Base-by-base conservation (phyloP, 441 rosid genomes). In the Monsonia emarginata region DNA sequence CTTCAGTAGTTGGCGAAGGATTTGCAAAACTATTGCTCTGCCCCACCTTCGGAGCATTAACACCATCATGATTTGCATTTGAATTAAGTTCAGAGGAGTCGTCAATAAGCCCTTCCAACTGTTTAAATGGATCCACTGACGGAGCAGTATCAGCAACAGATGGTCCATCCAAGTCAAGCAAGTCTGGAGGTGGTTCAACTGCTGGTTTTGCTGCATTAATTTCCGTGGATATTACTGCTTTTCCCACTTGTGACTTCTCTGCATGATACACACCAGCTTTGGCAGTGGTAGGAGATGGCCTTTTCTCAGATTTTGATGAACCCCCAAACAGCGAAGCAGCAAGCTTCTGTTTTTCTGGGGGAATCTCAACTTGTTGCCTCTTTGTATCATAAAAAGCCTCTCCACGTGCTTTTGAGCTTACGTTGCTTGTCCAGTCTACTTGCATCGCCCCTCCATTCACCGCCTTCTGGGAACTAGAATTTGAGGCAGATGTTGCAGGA, bases 291-390 rank as follows among this genome's bases (percentile, higher is more conserved):
- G 93, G 71, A 46, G 86, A 71, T 61, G 83, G 64, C 66, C 82
- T 85, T 80, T 79, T 88, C 69, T 88, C 96, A 34, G 79, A 46
- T 77, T 83, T 88, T 24, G 91, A 81, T 60, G 90, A 77, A 73
- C 91, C 85, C 63, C 99, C 97, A 75, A 95, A 95, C 67, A 95
- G 74, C 26, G 99, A 91, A 57, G 98, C 99, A 50, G 96, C 99
- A 9, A 95, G 98, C 83, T 86, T 91, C 86, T 95, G 95, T 78
- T 88, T 95, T 78, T 91, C 97, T 11, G 84, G 82, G 62, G 90
- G 75, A 21, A 88, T 69, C 73, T 91, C 97, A 67, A 80, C 79
- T 66, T 78, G 76, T 0, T 87, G 78, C 77, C 78, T 89, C 84
- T 75, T 88, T 61, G 86, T 75, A 74, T 86, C 92, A 46, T 83